Conservation (phyloP, 164 flowering plant genomes). For the Liriodendron chinense region DNA sequence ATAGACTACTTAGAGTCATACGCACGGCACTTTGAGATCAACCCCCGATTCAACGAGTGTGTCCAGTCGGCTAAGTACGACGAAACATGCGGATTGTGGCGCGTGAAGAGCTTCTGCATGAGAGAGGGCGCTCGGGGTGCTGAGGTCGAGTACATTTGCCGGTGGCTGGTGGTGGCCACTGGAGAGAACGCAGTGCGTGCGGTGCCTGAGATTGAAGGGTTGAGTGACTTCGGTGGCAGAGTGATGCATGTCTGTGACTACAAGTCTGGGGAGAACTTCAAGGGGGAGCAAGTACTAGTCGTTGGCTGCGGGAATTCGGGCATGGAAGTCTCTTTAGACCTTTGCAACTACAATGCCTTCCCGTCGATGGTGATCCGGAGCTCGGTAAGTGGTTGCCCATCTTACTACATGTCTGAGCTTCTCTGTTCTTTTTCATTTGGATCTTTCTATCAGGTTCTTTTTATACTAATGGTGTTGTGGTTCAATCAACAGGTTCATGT, state of each 20-base stretch:
- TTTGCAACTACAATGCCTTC: conserved; percentile 57
- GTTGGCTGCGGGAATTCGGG: conserved; percentile 86
- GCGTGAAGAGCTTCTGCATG: conserved; percentile 38
- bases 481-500: conserved; percentile 58
- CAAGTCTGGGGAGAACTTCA: conserved; percentile 47
- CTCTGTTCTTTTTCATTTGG: neutral
- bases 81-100: conserved; percentile 65
- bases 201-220: conserved; percentile 58
- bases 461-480: neutral
- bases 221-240: conserved; percentile 48
- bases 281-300: conserved; percentile 54
- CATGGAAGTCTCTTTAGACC: conserved; percentile 75
- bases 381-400: conserved; percentile 41
- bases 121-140: neutral
- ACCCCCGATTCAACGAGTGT: conserved; percentile 60
- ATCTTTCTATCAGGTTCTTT: neutral
- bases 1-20: conserved; percentile 62
- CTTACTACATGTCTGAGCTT: neutral
- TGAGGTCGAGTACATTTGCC: conserved; percentile 64
- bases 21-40: conserved; percentile 56
- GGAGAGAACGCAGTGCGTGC: conserved; percentile 75
- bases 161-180: conserved; percentile 80
- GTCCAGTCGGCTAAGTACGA: conserved; percentile 69
- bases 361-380: conserved; percentile 65
- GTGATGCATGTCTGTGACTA: conserved; percentile 61